Evolutionary conservation across 116 monocot genomes (phyloP), one percentile per base, ranked within the genome.

Genomic region (Cymodocea nodosa): DNA sequence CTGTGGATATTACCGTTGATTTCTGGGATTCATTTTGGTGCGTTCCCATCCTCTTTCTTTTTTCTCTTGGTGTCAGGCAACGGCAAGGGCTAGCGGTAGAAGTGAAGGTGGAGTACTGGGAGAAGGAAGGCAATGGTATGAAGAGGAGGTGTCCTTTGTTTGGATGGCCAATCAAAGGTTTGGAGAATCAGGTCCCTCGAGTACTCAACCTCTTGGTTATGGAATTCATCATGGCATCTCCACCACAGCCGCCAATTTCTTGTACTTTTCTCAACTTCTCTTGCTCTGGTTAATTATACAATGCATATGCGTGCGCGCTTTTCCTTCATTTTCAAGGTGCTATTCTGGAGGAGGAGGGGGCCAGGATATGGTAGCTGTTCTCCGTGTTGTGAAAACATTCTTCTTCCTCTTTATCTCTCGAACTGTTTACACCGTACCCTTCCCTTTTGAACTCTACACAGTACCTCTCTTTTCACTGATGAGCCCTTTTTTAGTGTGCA

Each of bases 221-320:
- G 79, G 62, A 76, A 63, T 78, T 25, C 68, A 68, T 48, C 68
- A 68, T 48, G 68, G 62, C 66, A 54, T 59, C 55, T 51, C 68
- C 35, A 13, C 75, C 50, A 71, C 83, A 34, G 51, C 78, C 18
- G 30, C 30, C 30, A 76, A 76, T 70, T 73, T 74, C 75, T 68
- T 76, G 83, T 83, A 79, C 51, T 7, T 40, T n/a, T 76, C 54
- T 36, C 62, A 25, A 66, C 0, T 52, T 60, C 24, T 5, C 36
- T 36, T 10, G 1, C 44, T 44, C 44, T 10, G 7, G 44, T 44
- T 44, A 30, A 30, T 10, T 3, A 12, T 8, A 10, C 8, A 44
- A 44, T 44, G 12, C 44, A 44, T 44, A 44, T 44, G 44, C 12
- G 44, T 44, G 1, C 12, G 9, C 8, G 44, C 12, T 44, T 44